Conservation (phyloP, 2,329 filamentous ascomycete species). For the Xylariaceae sp. region DNA sequence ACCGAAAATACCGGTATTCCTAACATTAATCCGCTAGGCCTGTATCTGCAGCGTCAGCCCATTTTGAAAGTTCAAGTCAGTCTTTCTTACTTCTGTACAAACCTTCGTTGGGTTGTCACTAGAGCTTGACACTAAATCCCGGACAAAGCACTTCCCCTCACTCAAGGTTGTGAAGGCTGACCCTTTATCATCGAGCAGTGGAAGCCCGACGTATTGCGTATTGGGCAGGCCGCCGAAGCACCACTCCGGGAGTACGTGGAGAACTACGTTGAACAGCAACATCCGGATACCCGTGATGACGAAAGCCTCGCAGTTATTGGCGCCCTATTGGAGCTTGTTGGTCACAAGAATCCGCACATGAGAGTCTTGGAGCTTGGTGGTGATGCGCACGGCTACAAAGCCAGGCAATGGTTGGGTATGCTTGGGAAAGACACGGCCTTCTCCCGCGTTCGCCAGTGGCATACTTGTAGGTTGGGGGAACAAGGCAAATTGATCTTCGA, state of each 20-base stretch:
- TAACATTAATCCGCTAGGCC: too few relatives aligned
- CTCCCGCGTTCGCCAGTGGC: constrained; percentile 1
- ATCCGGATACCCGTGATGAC: constrained; percentile 4
- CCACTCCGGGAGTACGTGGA: not conserved
- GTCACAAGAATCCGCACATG: constrained; percentile 12
- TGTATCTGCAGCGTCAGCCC: too few relatives aligned
- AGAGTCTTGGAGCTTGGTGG: constrained; percentile 7
- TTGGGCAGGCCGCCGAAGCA: rapidly evolving
- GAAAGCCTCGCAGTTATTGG: constrained; percentile 7
- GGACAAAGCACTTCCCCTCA: too few relatives aligned
- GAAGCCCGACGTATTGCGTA: constrained; percentile 6
- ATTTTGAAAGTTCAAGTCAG: too few relatives aligned
- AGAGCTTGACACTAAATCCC: too few relatives aligned
- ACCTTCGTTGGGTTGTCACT: too few relatives aligned
- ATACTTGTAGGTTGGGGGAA: not conserved
- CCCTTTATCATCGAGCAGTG: too few relatives aligned
- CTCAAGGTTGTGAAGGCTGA: too few relatives aligned
- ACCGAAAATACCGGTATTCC: too few relatives aligned
- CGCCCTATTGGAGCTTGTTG: not conserved
- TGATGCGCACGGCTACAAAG: not conserved
- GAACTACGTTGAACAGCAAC: not conserved
- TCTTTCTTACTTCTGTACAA: too few relatives aligned
- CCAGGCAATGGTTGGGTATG: constrained; percentile 1
- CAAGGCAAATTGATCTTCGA: not conserved
- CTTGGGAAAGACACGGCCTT: constrained; percentile 7